A percentile compares a stretch with the other conserved stretches of the same genome.
These are phyloP conservation scores for Colletotrichum salicis DNA, from an alignment of 2,329 filamentous ascomycete genomes.

Conservation along the genomic window DNA sequence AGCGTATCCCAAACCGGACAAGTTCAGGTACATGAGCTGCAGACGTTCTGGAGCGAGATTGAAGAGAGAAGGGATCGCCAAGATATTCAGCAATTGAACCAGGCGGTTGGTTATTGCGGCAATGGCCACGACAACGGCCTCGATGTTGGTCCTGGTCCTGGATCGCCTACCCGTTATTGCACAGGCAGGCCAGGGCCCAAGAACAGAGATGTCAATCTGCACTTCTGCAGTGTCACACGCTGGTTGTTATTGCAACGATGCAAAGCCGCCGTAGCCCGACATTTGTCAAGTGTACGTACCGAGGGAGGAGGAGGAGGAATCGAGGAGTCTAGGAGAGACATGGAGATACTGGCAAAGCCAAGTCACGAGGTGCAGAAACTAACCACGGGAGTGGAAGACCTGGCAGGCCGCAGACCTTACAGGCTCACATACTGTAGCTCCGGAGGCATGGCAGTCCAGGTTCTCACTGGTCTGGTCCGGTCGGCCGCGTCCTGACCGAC, in stretches of 20 bases:
- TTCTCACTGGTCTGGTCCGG: conserved; percentile 17
- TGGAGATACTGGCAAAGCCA: conserved; percentile 12
- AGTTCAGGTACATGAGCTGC: conserved; percentile 26
- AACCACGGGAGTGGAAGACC: conserved; percentile 11
- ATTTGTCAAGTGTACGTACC: background rate
- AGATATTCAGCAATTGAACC: background rate
- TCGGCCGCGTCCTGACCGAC: conserved; percentile 32
- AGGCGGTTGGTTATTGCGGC: background rate
- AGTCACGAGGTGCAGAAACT: conserved; percentile 23
- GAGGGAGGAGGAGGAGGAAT: background rate
- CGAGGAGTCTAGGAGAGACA: background rate
- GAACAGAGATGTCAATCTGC: background rate
- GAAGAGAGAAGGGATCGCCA: background rate
- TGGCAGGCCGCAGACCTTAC: background rate
- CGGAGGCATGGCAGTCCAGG: conserved; percentile 9
- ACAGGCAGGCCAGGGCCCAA: background rate
- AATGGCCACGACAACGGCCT: background rate
- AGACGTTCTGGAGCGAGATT: background rate
- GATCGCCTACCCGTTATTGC: background rate
- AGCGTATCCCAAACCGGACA: conserved; percentile 26
- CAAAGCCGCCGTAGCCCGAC: background rate
- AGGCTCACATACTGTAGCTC: background rate
- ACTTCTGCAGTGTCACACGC: background rate
- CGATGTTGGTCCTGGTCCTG: background rate
- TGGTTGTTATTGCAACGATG: background rate